Base-by-base conservation (phyloP, 192 early-diverging fungal species). In the Coemansia sp. region DNA sequence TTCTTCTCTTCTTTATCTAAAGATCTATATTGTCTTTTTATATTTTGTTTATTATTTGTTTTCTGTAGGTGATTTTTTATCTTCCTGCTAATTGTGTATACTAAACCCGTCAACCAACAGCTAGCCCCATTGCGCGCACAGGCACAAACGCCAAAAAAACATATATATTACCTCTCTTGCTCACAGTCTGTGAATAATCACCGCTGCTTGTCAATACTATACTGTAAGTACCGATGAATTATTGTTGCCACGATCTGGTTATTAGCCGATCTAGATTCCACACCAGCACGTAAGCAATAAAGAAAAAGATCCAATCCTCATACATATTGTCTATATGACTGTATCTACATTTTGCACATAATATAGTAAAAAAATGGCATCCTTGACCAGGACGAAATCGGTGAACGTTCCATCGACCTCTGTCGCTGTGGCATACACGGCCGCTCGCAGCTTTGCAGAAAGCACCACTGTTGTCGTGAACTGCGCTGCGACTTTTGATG, bases 351-450 rank as follows among this genome's bases (percentile, higher is more conserved):
- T n/a, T n/a, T n/a, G n/a, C 34, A 36, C 34, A 8, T 36, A 20
- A 29, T 2, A 2, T 49, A 49, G 48, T 64, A 66, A 36, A 31
- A 58, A 32, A 50, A 75, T 76, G 74, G 48, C 50, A 34, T 60
- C 74, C 5, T 18, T 65, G 34, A 55, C 69, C 34, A 72, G 56
- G 34, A 63, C 62, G 63, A 59, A 48, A 3, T 57, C 59, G 7
- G 55, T 72, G 34, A 36, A 50, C 18, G 72, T 63, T 29, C 50
- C 67, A 10, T 75, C 77, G 34, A 50, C 64, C 7, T 59, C 69
- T 4, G 77, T 69, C 3, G 77, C 77, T 5, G 72, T 80, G 30
- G 77, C 62, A 17, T 75, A 72, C 48, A 60, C 72, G 29, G 63
- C 69, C 17, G 72, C 63, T 2, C 17, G 34, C 42, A 57, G 66